These are phyloP conservation scores for Lophiostoma macrostomum DNA, from an alignment of 495 filamentous ascomycete genomes.

Conservation along the genomic window DNA sequence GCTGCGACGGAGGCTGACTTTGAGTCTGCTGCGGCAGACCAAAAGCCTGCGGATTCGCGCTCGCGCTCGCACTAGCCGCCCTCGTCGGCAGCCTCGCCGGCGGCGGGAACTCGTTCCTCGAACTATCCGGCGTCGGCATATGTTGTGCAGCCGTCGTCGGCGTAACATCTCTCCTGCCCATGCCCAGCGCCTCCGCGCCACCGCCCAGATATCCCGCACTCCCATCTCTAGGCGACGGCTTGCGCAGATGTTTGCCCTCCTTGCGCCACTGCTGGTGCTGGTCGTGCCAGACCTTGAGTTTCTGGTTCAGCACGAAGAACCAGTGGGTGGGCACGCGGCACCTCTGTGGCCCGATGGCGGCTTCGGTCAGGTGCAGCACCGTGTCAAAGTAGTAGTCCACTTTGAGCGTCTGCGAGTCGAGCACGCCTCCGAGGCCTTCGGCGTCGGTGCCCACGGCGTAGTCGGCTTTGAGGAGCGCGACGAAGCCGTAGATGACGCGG, in stretches of 20 bases:
- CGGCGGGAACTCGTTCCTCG: no score
- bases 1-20: no score
- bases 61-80: no score
- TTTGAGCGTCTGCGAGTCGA: conserved; percentile 45
- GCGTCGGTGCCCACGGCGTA: conserved; percentile 45
- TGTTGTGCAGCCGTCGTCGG: no score
- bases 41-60: no score
- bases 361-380: conserved; percentile 36
- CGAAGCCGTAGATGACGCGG: conserved; percentile 45
- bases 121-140: no score
- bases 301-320: conserved; percentile 17
- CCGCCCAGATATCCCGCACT: not conserved
- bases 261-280: conserved; percentile 20
- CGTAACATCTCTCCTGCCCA: no score
- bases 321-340: conserved; percentile 22
- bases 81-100: no score
- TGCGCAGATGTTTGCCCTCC: conserved; percentile 11
- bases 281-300: conserved; percentile 25
- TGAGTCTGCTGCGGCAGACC: no score
- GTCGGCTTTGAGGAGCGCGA: conserved; percentile 51
- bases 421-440: conserved; percentile 45
- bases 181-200: no score
- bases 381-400: conserved; percentile 48
- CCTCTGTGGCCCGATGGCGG: conserved; percentile 25
- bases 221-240: not conserved